Conservation (phyloP, 257 asterid genomes). For the Penstemon eatonii region DNA sequence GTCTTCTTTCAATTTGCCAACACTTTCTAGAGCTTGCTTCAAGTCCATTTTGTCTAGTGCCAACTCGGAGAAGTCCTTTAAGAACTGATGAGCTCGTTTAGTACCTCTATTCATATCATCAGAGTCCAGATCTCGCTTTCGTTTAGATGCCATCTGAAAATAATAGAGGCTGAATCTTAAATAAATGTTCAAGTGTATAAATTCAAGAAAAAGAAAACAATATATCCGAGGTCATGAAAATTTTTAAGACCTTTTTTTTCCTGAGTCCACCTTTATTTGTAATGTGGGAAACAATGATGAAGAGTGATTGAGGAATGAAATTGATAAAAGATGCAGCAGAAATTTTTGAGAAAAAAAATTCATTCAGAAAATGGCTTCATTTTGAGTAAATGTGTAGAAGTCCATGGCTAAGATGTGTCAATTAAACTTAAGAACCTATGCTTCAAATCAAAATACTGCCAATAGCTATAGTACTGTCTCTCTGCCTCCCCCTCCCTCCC, state of each 20-base stretch:
- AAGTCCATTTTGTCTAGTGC: conserved; percentile 79
- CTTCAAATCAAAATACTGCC: neutral
- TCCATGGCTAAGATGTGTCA: neutral
- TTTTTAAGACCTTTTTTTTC: neutral
- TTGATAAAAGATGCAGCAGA: neutral
- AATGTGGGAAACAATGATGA: neutral
- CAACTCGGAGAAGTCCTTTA: conserved; percentile 70
- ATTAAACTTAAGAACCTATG: neutral
- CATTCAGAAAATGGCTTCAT: neutral
- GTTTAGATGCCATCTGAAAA: conserved; percentile 56
- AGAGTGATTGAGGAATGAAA: neutral
- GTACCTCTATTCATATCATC: conserved; percentile 66
- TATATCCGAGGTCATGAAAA: conserved; percentile 9
- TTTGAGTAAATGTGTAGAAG: neutral
- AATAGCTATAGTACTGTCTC: no score
- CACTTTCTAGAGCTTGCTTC: conserved; percentile 50
- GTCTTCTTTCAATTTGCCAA: conserved; percentile 52
- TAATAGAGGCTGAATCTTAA: neutral
- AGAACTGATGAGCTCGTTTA: conserved; percentile 73
- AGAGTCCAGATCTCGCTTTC: conserved; percentile 63
- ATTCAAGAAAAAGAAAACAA: neutral
- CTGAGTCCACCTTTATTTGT: neutral
- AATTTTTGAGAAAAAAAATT: neutral
- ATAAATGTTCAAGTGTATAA: neutral
- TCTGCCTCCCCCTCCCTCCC: no score